phyloP scores from a whole-genome alignment of 2,329 filamentous ascomycete genomes.

The Fusarium mundagurra region DNA sequence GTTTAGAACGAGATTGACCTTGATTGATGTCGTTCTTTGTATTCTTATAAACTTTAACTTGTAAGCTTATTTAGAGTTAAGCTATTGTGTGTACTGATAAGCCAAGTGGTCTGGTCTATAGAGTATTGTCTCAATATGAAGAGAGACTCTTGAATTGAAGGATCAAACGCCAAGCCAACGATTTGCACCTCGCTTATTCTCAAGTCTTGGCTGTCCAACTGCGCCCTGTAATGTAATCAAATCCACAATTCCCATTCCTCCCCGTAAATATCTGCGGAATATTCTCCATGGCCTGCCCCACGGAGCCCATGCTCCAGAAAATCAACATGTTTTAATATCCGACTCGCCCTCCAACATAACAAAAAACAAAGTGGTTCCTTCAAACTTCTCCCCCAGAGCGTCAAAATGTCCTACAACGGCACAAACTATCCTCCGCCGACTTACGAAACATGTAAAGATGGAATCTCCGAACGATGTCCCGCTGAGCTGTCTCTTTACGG shows the following conservation, averaged over 20 bases:
- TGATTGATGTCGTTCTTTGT: not conserved
- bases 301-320: not conserved
- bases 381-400: not conserved
- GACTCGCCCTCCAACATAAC: not conserved
- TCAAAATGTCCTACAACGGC: slow-evolving; percentile 6
- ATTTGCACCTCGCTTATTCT: slow-evolving; percentile 19
- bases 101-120: rapidly evolving
- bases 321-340: not conserved
- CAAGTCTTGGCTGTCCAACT: slow-evolving; percentile 14
- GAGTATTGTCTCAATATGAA: no score
- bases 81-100: rapidly evolving
- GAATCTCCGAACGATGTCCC: slow-evolving; percentile 26
- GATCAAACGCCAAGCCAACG: slow-evolving; percentile 15
- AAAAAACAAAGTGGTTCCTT: not conserved
- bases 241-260: slow-evolving; percentile 10
- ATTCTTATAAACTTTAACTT: rapidly evolving
- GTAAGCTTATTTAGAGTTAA: no score
- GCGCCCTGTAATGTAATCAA: not conserved
- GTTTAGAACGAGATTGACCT: not conserved
- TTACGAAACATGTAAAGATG: slow-evolving; percentile 20
- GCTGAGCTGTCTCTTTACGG: slow-evolving; percentile 41
- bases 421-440: slow-evolving; percentile 17
- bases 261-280: not conserved
- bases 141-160: not conserved
- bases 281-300: not conserved